Evolutionary conservation across 306 rosid species (phyloP), one percentile per base, ranked within the genome.

Genomic region (Herpetospermum pedunculosum): DNA sequence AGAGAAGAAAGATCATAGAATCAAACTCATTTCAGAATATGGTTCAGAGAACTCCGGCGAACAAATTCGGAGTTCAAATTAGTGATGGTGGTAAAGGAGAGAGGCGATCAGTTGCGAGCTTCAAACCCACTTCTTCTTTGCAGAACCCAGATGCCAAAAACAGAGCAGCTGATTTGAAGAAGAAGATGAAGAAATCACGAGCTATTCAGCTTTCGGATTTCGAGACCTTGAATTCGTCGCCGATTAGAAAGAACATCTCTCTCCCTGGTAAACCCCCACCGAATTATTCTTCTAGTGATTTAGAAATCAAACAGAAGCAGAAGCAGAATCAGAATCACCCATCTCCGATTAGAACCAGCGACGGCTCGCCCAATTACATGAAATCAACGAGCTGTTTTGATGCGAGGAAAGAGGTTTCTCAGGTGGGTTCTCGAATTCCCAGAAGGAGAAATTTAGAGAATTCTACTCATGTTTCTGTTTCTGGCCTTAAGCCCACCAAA

Each of bases 361-460:
- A 85, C 40, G 88, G 83, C 18, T 89, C 95, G 11, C 97, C 99
- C 11, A 91, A 91, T 82, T 94, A 94, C 82, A 94, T 94, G 99
- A 94, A 94, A 77, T 84, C 97, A n/a, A 94, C 99, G 62, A 89
- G 91, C 81, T 91, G 96, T 76, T 91, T 88, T 29, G 85, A 85
- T 80, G 94, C 98, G 26, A 92, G 87, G 81, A 89, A 88, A 80
- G 97, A 92, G 52, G 83, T 83, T 65, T 84, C 83, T 58, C 87
- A 72, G 75, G 92, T 85, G 65, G 85, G 89, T 81, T 72, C 75
- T 75, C 80, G 76, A 87, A 77, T 74, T 37, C 85, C 55, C 53
- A 25, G 37, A 53, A 59, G 38, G 53, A 83, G 84, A 79, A 38
- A 14, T 75, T 68, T 78, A 7, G 78, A 80, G 62, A 83, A 26